Conservation (phyloP, 2,329 filamentous ascomycete genomes). For the Paramyrothecium roridum region DNA sequence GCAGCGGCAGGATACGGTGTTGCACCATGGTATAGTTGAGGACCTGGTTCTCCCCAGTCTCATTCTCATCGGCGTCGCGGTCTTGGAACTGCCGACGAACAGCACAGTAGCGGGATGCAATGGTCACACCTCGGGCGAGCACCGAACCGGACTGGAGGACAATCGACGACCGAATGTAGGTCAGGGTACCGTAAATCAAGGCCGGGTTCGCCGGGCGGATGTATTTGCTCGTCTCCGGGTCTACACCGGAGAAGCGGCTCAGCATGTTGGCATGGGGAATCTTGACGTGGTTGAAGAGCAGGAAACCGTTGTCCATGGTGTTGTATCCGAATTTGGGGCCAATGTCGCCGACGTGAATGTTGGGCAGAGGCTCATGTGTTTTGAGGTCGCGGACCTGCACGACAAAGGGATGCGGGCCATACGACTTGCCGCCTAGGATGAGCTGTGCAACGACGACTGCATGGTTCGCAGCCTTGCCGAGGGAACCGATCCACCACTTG, state of each 20-base stretch:
- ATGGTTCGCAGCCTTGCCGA: constrained; percentile 73
- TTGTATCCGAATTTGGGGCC: constrained; percentile 79
- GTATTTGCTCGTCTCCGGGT: constrained; percentile 67
- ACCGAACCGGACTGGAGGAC: constrained; percentile 70
- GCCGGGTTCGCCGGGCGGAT: constrained; percentile 62
- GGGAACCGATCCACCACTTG: constrained; percentile 83
- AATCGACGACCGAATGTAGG: constrained; percentile 71
- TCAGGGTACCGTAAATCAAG: constrained; percentile 72
- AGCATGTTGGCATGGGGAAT: constrained; percentile 74
- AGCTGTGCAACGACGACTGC: constrained; percentile 79
- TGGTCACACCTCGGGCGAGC: constrained; percentile 73
- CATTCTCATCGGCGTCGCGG: constrained; percentile 57
- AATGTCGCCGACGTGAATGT: constrained; percentile 74
- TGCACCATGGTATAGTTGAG: constrained; percentile 82
- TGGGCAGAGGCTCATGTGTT: constrained; percentile 66
- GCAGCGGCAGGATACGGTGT: constrained; percentile 66
- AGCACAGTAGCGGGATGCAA: constrained; percentile 71
- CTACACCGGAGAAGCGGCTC: constrained; percentile 66
- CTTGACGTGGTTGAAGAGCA: constrained; percentile 71
- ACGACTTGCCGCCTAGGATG: constrained; percentile 62
- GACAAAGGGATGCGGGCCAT: constrained; percentile 75
- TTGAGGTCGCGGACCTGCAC: constrained; percentile 70
- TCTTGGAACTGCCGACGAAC: constrained; percentile 78
- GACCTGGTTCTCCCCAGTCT: constrained; percentile 67
- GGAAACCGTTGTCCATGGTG: constrained; percentile 79